Percentiles rank a stretch among this genome's conserved stretches.
Evolutionary conservation across 169 alveolate species (phyloP).

Genomic region (Babesia ovis): DNA sequence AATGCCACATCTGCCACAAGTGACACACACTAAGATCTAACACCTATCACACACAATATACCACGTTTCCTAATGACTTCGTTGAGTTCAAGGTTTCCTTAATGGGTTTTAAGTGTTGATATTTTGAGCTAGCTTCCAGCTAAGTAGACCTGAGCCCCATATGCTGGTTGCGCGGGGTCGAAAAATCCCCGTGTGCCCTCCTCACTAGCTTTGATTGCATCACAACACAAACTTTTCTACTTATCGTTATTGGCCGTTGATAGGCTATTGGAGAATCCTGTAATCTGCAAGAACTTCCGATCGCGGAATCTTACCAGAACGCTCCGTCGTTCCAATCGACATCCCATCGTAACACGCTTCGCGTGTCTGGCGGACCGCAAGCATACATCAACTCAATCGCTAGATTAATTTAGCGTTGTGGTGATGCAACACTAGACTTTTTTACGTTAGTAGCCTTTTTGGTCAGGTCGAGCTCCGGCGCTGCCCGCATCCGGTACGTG

Average conservation of each 20-base stretch:
- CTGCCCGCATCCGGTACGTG: constrained; percentile 35
- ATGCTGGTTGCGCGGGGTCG: too few species aligned
- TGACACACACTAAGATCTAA: too few species aligned
- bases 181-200: too few species aligned
- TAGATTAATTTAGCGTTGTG: background rate
- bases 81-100: too few species aligned
- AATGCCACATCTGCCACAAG: too few species aligned
- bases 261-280: background rate
- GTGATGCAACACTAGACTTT: background rate
- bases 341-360: background rate
- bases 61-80: too few species aligned
- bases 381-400: background rate
- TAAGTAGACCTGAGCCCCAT: too few species aligned
- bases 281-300: background rate
- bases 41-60: too few species aligned
- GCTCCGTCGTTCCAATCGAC: background rate
- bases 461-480: constrained; percentile 1
- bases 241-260: background rate
- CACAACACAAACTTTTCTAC: too few species aligned
- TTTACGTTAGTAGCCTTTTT: background rate
- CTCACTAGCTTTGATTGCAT: too few species aligned
- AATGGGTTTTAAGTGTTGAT: too few species aligned
- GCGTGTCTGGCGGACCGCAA: background rate
- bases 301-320: background rate
- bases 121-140: too few species aligned